These are phyloP conservation scores for Cordyceps pruinosa DNA, from an alignment of 2,329 filamentous ascomycete species.

Conservation along the genomic window DNA sequence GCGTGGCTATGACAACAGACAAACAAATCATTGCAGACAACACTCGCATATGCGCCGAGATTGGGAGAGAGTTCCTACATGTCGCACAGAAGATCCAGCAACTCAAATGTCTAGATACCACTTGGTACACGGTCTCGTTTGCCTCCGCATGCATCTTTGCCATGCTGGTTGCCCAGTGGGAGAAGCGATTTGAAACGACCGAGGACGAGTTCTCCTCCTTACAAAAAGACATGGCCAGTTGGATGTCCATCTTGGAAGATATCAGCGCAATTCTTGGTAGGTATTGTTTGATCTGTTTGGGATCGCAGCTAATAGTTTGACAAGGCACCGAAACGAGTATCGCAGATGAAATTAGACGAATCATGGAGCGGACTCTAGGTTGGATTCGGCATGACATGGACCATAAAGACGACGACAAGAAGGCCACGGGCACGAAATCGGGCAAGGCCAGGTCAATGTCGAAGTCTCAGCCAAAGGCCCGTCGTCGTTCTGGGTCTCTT, in stretches of 20 bases:
- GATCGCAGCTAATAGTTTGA: constrained; percentile 16
- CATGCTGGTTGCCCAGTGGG: constrained; percentile 61
- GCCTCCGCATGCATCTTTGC: constrained; percentile 70
- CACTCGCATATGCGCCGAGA: constrained; percentile 58
- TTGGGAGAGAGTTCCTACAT: constrained; percentile 56
- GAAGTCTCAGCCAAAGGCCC: neutral
- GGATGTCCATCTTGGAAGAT: constrained; percentile 62
- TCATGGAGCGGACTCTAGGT: constrained; percentile 44
- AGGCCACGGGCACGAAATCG: neutral
- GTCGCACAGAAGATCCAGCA: constrained; percentile 52
- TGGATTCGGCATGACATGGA: constrained; percentile 47
- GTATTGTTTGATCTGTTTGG: constrained; percentile 19
- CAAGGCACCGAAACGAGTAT: constrained; percentile 39
- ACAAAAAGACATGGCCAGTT: constrained; percentile 60
- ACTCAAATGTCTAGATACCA: constrained; percentile 65
- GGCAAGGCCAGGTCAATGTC: neutral
- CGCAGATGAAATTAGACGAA: constrained; percentile 36
- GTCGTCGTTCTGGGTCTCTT: neutral
- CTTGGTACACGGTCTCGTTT: constrained; percentile 68
- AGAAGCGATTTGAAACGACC: constrained; percentile 55
- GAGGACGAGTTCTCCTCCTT: constrained; percentile 53
- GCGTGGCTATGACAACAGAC: constrained; percentile 49
- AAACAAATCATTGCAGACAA: constrained; percentile 52
- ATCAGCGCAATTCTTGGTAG: constrained; percentile 60
- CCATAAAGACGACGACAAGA: constrained; percentile 23